Base-by-base conservation (phyloP, 1,139 yeast genomes). In the Lodderomyces theae region DNA sequence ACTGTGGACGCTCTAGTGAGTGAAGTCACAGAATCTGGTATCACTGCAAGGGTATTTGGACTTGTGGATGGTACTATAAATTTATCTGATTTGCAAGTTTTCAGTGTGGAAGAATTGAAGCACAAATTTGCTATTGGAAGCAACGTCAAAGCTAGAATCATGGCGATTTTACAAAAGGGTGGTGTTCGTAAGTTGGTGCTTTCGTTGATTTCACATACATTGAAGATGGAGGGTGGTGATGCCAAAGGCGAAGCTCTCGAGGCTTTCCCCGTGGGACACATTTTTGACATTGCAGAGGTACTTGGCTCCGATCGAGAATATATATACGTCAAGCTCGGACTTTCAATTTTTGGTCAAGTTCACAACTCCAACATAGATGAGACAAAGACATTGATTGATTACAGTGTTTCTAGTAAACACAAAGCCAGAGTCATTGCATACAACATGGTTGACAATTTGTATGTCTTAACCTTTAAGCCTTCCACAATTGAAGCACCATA, bases 201-300 rank as follows among this genome's bases (percentile, higher is more conserved):
- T 35, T 85, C 96, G 2, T 57, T 77, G 23, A 67, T 82, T 41
- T 82, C 87, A 6, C 80, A 78, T 45, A 66, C 84, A 6, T 49
- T 78, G 41, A 49, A 59, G 11, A 54, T 66, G 23, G 30, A 34
- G 15, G 50, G 51, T 19, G 40, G 39, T 12, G 21, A 41, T 6
- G 41, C 48, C 43, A 40, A 51, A 26, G 41, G 34, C 21, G 38
- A 45, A 34, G 40, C 50, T 9, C 61, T 82, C 39, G 83, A 80
- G 42, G 86, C 92, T 0, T 83, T 85, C 63, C 89, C 95, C 13
- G 60, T 83, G 35, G 97, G 98, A 9, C 82, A 82, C 51, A 67
- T 74, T 16, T 72, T 89, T 41, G 88, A 83, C 5, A 63, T 64
- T 9, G 79, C 76, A 21, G 75, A 73, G 24, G 75, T 90, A 25